A percentile compares a stretch with the other conserved stretches of the same genome.
These are phyloP conservation scores for Debaryomyces coudertii DNA, from an alignment of 1,139 yeast species.

Conservation along the genomic window DNA sequence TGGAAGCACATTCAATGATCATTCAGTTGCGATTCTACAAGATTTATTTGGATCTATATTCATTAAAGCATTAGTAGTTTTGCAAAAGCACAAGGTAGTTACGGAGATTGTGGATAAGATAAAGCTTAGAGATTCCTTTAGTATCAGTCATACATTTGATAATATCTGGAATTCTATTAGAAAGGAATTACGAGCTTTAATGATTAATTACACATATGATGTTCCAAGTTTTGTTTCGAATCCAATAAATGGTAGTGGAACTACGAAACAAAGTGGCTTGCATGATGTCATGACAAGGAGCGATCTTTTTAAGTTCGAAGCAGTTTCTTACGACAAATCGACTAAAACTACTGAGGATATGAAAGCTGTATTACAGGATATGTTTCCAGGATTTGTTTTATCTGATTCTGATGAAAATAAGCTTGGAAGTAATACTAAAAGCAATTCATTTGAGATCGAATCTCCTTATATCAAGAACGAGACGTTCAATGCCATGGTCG, in stretches of 20 bases:
- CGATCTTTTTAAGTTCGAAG: conserved; percentile 53
- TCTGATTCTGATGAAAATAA: conserved; percentile 25
- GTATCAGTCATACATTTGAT: conserved; percentile 36
- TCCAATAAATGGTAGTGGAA: conserved; percentile 6
- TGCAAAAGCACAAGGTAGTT: conserved; percentile 73
- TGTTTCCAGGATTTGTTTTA: conserved; percentile 64
- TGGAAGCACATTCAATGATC: conserved; percentile 43
- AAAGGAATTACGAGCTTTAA: conserved; percentile 58
- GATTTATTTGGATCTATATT: conserved; percentile 74
- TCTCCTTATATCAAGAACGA: conserved; percentile 66
- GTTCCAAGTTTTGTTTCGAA: conserved; percentile 11
- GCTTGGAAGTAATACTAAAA: conserved; percentile 8
- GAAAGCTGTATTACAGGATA: conserved; percentile 51
- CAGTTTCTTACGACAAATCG: conserved; percentile 40
- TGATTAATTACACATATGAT: conserved; percentile 57
- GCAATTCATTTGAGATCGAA: conserved; percentile 15
- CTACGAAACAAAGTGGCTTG: conserved; percentile 15
- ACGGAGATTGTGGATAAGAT: conserved; percentile 51
- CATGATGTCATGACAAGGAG: conserved; percentile 28
- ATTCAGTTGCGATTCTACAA: conserved; percentile 60
- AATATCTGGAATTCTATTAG: conserved; percentile 62
- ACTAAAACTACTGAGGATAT: conserved; percentile 47
- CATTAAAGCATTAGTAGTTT: conserved; percentile 59
- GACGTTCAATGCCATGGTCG: conserved; percentile 56
- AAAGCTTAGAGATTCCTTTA: conserved; percentile 12